A percentile compares a stretch with the other conserved stretches of the same genome.
Evolutionary conservation across 768 basidiomycete genomes (phyloP).

Genomic region (Pleurotus pulmonarius): DNA sequence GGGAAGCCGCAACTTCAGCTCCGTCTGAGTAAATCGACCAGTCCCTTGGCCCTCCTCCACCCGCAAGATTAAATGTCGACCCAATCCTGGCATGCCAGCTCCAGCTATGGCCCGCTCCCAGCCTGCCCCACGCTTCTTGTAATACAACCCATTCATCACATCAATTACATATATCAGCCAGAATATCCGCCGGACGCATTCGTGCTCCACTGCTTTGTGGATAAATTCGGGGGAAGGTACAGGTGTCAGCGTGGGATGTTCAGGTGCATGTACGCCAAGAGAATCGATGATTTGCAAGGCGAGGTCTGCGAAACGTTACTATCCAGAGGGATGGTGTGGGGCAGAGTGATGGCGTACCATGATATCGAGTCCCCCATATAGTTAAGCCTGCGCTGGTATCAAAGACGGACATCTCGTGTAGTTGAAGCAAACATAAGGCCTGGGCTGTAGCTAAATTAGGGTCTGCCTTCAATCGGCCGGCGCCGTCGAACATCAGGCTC

Average conservation of each 20-base stretch:
- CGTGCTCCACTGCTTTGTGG: conserved; percentile 63
- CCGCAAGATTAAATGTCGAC: conserved; percentile 19
- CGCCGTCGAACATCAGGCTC: conserved; percentile 67
- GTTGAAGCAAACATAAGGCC: conserved; percentile 68
- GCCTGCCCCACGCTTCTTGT: conserved; percentile 39
- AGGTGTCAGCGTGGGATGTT: conserved; percentile 57
- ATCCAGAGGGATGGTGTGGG: conserved; percentile 7
- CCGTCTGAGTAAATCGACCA: conserved; percentile 18
- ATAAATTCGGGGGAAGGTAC: conserved; percentile 57
- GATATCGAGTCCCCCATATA: conserved; percentile 41
- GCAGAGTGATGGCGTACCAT: conserved; percentile 33
- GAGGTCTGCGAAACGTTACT: conserved; percentile 37
- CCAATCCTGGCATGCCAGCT: conserved; percentile 8
- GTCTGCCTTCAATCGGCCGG: conserved; percentile 59
- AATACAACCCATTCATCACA: conserved; percentile 40
- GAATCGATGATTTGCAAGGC: conserved; percentile 65
- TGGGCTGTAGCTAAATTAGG: conserved; percentile 71
- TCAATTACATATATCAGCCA: conserved; percentile 73
- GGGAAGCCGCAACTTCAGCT: conserved; percentile 65
- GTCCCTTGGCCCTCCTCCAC: background rate
- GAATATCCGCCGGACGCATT: conserved; percentile 78
- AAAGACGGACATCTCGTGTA: conserved; percentile 51
- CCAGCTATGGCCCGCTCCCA: conserved; percentile 20
- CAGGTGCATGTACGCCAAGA: conserved; percentile 61
- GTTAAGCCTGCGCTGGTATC: conserved; percentile 35